phyloP scores from a whole-genome alignment of 306 rosid species.

The Castanea sativa region DNA sequence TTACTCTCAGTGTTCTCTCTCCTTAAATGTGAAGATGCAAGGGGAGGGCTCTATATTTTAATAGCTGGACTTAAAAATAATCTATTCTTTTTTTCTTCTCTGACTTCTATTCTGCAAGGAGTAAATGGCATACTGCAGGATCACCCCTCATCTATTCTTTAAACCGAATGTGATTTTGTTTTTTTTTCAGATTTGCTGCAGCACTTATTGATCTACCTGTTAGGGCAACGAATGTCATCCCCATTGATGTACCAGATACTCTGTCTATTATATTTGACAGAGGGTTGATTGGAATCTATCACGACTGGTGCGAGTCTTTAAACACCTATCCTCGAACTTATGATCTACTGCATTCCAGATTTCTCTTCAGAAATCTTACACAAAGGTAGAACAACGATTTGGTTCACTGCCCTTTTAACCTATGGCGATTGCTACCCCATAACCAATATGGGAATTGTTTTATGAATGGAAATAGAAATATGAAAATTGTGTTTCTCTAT shows the following conservation, averaged over 20 bases:
- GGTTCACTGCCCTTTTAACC: not conserved
- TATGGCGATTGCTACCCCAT: not conserved
- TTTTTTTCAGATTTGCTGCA: conserved; percentile 70
- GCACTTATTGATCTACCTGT: conserved; percentile 67
- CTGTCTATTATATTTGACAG: conserved; percentile 67
- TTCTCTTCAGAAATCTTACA: conserved; percentile 52
- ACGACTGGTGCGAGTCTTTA: conserved; percentile 91
- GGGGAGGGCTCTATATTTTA: not conserved
- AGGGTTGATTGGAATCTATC: conserved; percentile 86
- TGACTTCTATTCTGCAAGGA: not conserved
- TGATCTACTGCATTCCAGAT: conserved; percentile 77
- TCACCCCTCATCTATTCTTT: not conserved
- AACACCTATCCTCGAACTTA: conserved; percentile 85
- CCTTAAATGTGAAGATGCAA: not conserved
- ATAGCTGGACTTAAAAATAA: not conserved
- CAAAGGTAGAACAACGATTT: conserved; percentile 45
- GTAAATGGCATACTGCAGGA: not conserved
- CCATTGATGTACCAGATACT: conserved; percentile 64
- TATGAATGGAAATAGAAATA: not conserved
- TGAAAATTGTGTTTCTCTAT: not conserved
- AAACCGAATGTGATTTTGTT: conserved; percentile 14
- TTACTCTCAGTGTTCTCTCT: not conserved
- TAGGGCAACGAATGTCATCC: conserved; percentile 88
- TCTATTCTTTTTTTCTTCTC: not conserved
- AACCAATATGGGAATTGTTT: not conserved